These are phyloP conservation scores for Senna siamea DNA, from an alignment of 306 rosid genomes.

Conservation along the genomic window DNA sequence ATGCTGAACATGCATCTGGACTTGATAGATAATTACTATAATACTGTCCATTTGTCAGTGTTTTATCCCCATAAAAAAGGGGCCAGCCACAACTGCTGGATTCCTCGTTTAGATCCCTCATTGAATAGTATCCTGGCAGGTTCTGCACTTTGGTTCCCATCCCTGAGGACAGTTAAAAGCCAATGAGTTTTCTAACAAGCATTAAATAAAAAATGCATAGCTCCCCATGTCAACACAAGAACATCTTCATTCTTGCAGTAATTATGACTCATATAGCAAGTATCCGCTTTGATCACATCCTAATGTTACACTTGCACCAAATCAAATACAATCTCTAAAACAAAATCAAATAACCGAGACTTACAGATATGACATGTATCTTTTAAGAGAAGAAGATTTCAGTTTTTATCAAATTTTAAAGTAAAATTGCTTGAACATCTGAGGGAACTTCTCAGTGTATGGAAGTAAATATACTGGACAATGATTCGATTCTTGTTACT, in stretches of 20 bases:
- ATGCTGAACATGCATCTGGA: constrained; percentile 57
- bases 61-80: constrained; percentile 67
- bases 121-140: constrained; percentile 75
- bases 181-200: constrained; percentile 22
- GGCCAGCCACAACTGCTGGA: constrained; percentile 93
- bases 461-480: not conserved
- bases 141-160: constrained; percentile 98
- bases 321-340: constrained; percentile 27
- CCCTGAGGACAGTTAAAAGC: constrained; percentile 54
- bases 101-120: constrained; percentile 98
- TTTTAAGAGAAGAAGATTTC: constrained; percentile 1
- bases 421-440: not conserved
- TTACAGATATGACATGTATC: not conserved
- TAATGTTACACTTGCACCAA: not conserved
- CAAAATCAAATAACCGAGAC: not conserved
- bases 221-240: not conserved
- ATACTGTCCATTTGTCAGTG: constrained; percentile 64
- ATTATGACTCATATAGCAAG: not conserved
- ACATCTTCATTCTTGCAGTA: not conserved
- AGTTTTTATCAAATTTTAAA: not conserved
- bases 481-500: not conserved
- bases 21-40: constrained; percentile 60
- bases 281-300: not conserved
- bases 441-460: constrained; percentile 7
- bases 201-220: not conserved